Base-by-base conservation (phyloP, 2,329 filamentous ascomycete genomes). In the Monosporascus cannonballus region DNA sequence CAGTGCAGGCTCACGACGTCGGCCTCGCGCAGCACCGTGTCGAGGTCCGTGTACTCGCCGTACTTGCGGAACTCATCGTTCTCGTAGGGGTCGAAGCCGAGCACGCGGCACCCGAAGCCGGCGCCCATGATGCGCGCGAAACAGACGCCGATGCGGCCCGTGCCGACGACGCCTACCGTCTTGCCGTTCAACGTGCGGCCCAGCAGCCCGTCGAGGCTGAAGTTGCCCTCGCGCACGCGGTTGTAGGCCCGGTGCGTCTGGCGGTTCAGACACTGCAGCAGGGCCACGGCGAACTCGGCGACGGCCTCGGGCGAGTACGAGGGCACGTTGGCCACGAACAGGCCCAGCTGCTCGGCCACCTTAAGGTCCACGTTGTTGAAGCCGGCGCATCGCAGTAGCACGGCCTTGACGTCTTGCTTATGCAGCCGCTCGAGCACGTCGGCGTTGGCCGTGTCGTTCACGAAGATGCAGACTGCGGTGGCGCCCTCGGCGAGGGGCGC, bases 281-380 rank as follows among this genome's bases (percentile, higher is more conserved):
- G 73, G 2, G 83, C 81, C n/a, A 87, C 77, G 41, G 83, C 78
- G 61, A 86, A 87, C 72, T 88, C 85, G 58, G 84, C 84, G 2
- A 88, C 85, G 2, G 84, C 81, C 66, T 87, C 81, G 54, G 85
- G 85, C 7, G 83, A 84, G 70, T 88, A 88, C 3, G 81, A 78
- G 1, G 85, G 84, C 36, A 88, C 84, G 54, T 84, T 83, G 59
- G 83, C 82, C 45, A 87, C 83, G 61, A 80, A 79, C 57, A 88
- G 69, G 52, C 77, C 76, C 3, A 82, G 73, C 20, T 67, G 63
- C 59, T 76, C 71, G 51, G 85, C 85, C 1, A 73, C 71, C 18
- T 66, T 64, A 22, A 87, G 77, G 62, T 87, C 80, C 54, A 87
- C 79, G 59, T 86, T 82, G 71, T 88, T 86, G 74, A 76, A 86